Evolutionary conservation across 331 rosid species (phyloP).

Genomic region (Dryas integrifolia): DNA sequence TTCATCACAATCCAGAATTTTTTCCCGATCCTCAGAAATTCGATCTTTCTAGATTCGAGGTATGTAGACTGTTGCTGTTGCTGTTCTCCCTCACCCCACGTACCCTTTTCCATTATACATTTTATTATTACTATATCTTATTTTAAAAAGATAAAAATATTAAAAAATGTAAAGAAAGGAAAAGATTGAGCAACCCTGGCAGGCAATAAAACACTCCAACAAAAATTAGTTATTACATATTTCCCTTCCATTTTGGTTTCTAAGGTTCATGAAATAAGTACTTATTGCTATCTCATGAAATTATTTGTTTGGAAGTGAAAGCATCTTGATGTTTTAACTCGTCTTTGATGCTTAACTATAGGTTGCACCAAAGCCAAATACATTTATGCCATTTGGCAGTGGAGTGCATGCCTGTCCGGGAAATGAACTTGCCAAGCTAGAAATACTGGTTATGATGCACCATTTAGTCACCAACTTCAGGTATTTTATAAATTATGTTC

Average conservation of each 20-base stretch:
- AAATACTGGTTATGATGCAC: conserved; percentile 75
- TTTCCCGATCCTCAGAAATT: conserved; percentile 72
- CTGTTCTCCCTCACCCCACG: neutral
- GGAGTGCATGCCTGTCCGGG: conserved; percentile 98
- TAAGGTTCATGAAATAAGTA: too few relatives aligned
- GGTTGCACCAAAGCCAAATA: conserved; percentile 84
- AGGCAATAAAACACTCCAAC: too few relatives aligned
- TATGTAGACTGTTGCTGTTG: conserved; percentile 24
- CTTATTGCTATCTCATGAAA: too few relatives aligned
- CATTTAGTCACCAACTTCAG: conserved; percentile 80
- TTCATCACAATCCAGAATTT: conserved; percentile 79
- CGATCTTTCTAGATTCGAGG: conserved; percentile 92
- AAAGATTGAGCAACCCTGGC: too few relatives aligned
- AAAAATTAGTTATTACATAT: too few relatives aligned
- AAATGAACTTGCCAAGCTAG: conserved; percentile 90
- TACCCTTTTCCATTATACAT: neutral
- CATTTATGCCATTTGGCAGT: conserved; percentile 90
- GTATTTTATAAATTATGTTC: conserved; percentile 30
- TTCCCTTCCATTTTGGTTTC: too few relatives aligned
- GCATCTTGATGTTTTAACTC: too few relatives aligned
- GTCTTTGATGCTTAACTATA: conserved; percentile 2
- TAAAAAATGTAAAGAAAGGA: too few relatives aligned
- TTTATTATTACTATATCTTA: too few relatives aligned
- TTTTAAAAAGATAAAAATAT: too few relatives aligned
- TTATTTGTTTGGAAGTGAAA: too few relatives aligned